Evolutionary conservation across 202 grass and related monocot species (phyloP), one percentile per base, ranked within the genome.

Genomic region (Hordeum pubiflorum): DNA sequence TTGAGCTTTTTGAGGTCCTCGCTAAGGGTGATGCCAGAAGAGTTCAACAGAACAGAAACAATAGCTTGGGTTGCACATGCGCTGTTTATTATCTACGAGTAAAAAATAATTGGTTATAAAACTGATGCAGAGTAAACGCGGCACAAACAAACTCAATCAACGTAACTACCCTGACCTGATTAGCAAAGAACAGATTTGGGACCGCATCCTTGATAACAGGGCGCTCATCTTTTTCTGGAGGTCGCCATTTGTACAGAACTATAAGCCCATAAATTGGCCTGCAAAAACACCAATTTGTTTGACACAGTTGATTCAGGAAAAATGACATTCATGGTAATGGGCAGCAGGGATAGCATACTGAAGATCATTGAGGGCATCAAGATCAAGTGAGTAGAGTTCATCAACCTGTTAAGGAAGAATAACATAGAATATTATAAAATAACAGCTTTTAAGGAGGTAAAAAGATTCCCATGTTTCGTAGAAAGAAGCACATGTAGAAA

Each of bases 61-160:
- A 97, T 94, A 84, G 94, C 95, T 98, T 98, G 90, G 22, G 88
- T 94, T 79, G 95, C 95, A 77, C 90, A 98, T 10, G 95, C 92
- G 1, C 91, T 94, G 74, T 98, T 98, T 76, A 98, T 98, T 81
- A 94, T 93, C 95, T 98, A 86, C 48, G 37, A 81, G 56, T 73
- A 5, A 73, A 66, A 20, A 71, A 73, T 7, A 6, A 54, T 4
- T 85, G n/a, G 54, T 77, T 77, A 77, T 50, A 10, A 58, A 65
- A 81, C 29, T 57, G 27, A 66, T 39, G 33, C 11, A 65, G 9
- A 72, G 59, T 24, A 65, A 72, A 81, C 21, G 17, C 36, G 24
- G 34, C 20, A 71, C 7, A 36, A 22, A 27, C 15, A 65, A 57
- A 79, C 12, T 63, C 17, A 63, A 57, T 36, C 66, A 65, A 40